A percentile compares a stretch with the other conserved stretches of the same genome.
Evolutionary conservation across 2,329 filamentous ascomycete genomes (phyloP).

Genomic region (Cladorrhinum sp.): DNA sequence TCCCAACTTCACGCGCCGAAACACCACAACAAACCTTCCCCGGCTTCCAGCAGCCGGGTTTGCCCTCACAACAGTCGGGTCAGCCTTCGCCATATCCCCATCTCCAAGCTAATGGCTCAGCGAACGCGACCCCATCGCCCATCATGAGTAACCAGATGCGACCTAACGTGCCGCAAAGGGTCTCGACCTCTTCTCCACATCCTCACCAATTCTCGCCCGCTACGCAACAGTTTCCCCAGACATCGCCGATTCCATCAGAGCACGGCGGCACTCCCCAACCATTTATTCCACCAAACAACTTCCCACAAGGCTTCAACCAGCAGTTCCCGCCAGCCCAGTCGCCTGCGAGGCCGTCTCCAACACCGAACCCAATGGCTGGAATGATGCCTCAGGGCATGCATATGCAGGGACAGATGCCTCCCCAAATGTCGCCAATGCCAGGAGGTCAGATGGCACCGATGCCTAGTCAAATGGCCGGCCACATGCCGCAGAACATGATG

Average conservation of each 20-base stretch:
- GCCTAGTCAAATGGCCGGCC: constrained; percentile 13
- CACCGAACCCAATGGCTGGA: constrained; percentile 50
- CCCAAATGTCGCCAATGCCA: constrained; percentile 39
- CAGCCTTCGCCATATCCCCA: constrained; percentile 76
- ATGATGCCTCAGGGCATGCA: constrained; percentile 55
- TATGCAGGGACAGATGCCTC: constrained; percentile 38
- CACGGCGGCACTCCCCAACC: constrained; percentile 73
- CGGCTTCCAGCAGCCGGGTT: constrained; percentile 62
- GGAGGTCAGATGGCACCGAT: constrained; percentile 35
- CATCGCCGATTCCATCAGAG: constrained; percentile 74
- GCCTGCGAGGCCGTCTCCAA: constrained; percentile 53
- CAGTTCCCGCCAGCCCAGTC: constrained; percentile 57
- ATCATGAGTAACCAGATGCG: constrained; percentile 81
- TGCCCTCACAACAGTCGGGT: constrained; percentile 58
- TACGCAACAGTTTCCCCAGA: constrained; percentile 68
- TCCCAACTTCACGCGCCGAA: constrained; percentile 83
- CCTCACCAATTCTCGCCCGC: constrained; percentile 86
- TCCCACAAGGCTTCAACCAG: constrained; percentile 56
- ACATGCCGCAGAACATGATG: constrained; percentile 27
- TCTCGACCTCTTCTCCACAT: constrained; percentile 89
- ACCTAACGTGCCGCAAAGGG: constrained; percentile 69
- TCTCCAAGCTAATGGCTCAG: constrained; percentile 74
- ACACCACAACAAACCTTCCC: constrained; percentile 80
- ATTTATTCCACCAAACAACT: constrained; percentile 60
- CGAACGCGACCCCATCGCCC: constrained; percentile 86